These are phyloP conservation scores for Aspergillus leporis DNA, from an alignment of 495 filamentous ascomycete genomes.

Conservation along the genomic window DNA sequence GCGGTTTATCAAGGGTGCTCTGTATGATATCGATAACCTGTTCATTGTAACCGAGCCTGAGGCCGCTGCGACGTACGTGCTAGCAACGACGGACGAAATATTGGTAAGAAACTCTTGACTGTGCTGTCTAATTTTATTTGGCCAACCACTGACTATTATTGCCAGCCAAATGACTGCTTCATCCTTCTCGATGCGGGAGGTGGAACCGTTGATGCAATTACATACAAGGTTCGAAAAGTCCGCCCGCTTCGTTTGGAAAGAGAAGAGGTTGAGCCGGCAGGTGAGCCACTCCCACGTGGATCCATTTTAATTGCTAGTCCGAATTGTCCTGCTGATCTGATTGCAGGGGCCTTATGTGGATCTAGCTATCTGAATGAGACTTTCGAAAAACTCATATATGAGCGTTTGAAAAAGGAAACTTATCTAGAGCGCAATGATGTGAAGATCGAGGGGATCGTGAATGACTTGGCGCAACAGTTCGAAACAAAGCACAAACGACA, in stretches of 20 bases:
- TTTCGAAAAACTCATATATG: background rate
- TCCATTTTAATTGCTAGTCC: background rate
- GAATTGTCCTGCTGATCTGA: background rate
- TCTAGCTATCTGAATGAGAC: constrained; percentile 9
- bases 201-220: constrained; percentile 9
- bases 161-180: constrained; percentile 6
- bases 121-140: background rate
- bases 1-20: background rate
- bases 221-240: background rate
- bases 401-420: constrained; percentile 1
- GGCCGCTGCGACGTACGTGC: constrained; percentile 1
- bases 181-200: constrained; percentile 9
- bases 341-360: constrained; percentile 6
- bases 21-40: constrained; percentile 4
- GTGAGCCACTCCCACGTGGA: background rate
- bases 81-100: constrained; percentile 2
- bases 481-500: background rate
- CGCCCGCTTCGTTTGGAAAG: constrained; percentile 4
- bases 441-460: constrained; percentile 9
- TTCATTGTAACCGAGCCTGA: constrained; percentile 9
- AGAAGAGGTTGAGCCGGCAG: constrained; percentile 4
- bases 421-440: background rate
- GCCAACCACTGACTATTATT: background rate
- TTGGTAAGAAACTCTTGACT: background rate
- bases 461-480: constrained; percentile 3